phyloP scores from a whole-genome alignment of 345 rosid species.

The Durio zibethinus region DNA sequence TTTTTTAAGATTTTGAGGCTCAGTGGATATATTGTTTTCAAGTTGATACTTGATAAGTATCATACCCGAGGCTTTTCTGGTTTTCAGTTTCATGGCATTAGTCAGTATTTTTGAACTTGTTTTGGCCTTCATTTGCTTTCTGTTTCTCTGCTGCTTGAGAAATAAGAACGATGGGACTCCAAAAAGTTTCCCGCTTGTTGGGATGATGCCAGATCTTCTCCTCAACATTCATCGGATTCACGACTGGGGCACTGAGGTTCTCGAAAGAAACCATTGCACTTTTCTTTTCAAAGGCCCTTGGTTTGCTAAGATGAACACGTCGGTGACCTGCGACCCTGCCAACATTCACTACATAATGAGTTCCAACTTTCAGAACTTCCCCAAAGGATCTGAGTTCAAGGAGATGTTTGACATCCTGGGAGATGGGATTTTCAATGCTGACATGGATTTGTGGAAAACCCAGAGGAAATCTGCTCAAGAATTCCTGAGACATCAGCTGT shows the following conservation, averaged over 20 bases:
- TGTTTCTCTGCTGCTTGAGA: constrained; percentile 15
- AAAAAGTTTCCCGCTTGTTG: constrained; percentile 50
- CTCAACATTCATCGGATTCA: constrained; percentile 29
- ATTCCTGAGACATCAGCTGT: constrained; percentile 29
- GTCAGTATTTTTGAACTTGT: neutral
- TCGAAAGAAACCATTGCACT: constrained; percentile 24
- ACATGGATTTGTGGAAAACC: constrained; percentile 43
- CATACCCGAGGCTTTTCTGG: neutral
- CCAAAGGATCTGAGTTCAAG: constrained; percentile 51
- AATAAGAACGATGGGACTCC: constrained; percentile 19
- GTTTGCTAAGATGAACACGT: constrained; percentile 21
- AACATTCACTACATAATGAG: constrained; percentile 57
- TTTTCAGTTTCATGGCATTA: neutral
- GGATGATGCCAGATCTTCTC: constrained; percentile 50
- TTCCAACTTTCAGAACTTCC: constrained; percentile 51
- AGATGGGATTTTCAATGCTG: constrained; percentile 53
- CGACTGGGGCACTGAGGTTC: constrained; percentile 28
- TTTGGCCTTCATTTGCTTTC: constrained; percentile 2
- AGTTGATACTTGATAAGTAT: no score
- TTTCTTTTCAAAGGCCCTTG: constrained; percentile 34
- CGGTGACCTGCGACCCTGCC: constrained; percentile 47
- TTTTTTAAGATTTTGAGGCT: no score
- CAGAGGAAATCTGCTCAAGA: constrained; percentile 37
- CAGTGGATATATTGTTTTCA: no score
- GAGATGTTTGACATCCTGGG: constrained; percentile 51